Evolutionary conservation across 805 yeast species (phyloP).

Genomic region (Candida broadrunensis): DNA sequence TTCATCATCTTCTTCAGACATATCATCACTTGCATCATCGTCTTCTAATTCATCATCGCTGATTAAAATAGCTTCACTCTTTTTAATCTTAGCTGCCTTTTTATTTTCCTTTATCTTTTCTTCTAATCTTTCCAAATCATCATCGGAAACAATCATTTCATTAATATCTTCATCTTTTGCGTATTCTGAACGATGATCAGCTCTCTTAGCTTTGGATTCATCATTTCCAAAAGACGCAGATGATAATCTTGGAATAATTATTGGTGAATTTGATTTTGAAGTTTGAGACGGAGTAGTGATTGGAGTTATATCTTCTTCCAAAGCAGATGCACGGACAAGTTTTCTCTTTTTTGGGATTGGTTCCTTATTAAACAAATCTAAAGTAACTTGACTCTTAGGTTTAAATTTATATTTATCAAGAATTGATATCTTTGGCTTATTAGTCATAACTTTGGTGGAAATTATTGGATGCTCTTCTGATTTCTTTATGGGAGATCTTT

Average conservation of each 20-base stretch:
- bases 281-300: conserved; percentile 4
- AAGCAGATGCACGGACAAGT: conserved; percentile 32
- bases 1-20: conserved; percentile 45
- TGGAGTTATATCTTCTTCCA: conserved; percentile 6
- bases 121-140: conserved; percentile 39
- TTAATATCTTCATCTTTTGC: conserved; percentile 15
- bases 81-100: conserved; percentile 15
- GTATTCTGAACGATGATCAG: conserved; percentile 1
- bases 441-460: conserved; percentile 39
- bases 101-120: conserved; percentile 34
- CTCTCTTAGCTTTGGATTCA: background rate
- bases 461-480: conserved; percentile 4
- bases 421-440: conserved; percentile 39
- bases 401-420: conserved; percentile 38
- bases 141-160: conserved; percentile 17
- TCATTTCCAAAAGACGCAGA: background rate
- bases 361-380: conserved; percentile 10
- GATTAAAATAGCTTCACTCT: conserved; percentile 9
- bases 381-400: conserved; percentile 30
- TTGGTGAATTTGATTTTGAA: background rate
- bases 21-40: conserved; percentile 46
- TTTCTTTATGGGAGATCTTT: conserved; percentile 16
- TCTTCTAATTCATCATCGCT: conserved; percentile 42
- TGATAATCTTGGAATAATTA: conserved; percentile 1
- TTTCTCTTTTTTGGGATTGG: conserved; percentile 26